Base-by-base conservation (phyloP, 1,139 yeast genomes). In the Yamadazyma atlantica region DNA sequence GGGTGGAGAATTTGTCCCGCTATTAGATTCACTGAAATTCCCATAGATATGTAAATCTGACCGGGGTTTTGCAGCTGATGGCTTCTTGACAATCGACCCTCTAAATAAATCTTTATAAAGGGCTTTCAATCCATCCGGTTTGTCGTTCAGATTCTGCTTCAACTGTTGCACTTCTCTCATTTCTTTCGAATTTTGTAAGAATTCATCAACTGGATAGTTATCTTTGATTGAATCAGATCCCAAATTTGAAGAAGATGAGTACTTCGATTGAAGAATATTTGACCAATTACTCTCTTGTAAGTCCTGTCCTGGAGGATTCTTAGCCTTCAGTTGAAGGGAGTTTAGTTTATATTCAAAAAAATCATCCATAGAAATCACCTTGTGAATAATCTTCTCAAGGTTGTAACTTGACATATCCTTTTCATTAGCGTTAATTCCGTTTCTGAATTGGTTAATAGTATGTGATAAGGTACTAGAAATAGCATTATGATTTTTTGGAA, bases 341-440 rank as follows among this genome's bases (percentile, higher is more conserved):
- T 29, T 19, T 8, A 48, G 15, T 35, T 48, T 46, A 31, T 25
- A 36, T 4, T 52, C 53, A 35, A 60, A 54, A 33, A 45, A 54
- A 1, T 35, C 39, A 22, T 50, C 54, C 33, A 60, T 27, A 5
- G 38, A 34, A 2, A 45, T 35, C 9, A 62, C 40, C 32, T 47
- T 45, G n/a, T 37, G 38, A 14, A 66, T 39, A 10, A 66, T 57
- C 21, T 41, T 45, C 15, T 51, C 53, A 34, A 66, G 57, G 36
- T 59, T 58, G 34, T 53, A 41, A 9, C 25, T n/a, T 11, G 38
- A 26, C 8, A 23, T 18, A 13, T 39, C 38, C 10, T 26, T 26
- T 12, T 50, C 54, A 14, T 44, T 45, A 9, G 41, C 40, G 6
- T 38, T 32, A 6, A 16, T 19, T n/a, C 33, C 39, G 14, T 25